Evolutionary conservation across 176 grass and related monocot species (phyloP).

Genomic region (Chrysopogon serrulatus): DNA sequence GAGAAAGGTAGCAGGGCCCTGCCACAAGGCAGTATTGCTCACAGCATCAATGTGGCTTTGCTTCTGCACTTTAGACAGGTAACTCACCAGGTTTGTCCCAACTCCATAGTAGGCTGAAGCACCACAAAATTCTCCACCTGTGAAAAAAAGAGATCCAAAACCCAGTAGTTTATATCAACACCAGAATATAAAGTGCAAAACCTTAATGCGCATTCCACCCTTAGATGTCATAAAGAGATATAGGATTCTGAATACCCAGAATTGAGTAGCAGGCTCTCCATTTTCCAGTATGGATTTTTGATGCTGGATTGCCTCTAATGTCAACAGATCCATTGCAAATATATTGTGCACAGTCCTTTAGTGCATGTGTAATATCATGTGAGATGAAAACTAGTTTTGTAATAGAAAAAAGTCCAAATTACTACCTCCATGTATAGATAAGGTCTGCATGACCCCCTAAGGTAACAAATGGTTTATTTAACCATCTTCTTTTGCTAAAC

Average conservation of each 20-base stretch:
- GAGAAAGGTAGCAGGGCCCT: slow-evolving; percentile 46
- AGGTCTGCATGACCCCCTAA: no score
- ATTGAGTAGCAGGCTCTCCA: slow-evolving; percentile 37
- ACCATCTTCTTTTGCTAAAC: no score
- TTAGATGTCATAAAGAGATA: no score
- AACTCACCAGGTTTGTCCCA: slow-evolving; percentile 55
- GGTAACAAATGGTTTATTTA: no score
- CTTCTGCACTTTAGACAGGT: slow-evolving; percentile 46
- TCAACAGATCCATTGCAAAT: slow-evolving; percentile 4
- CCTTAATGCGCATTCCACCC: no score
- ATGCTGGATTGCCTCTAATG: background rate
- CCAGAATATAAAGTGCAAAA: no score
- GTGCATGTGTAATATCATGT: no score
- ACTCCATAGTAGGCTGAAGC: slow-evolving; percentile 55
- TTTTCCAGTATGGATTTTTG: background rate
- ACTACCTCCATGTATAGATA: no score
- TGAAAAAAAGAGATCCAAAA: background rate
- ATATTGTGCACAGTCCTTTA: background rate
- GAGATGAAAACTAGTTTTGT: no score
- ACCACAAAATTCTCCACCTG: slow-evolving; percentile 51
- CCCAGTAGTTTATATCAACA: background rate
- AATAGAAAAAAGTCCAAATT: no score
- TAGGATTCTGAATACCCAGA: no score
- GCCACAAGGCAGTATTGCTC: slow-evolving; percentile 45
- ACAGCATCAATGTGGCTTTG: slow-evolving; percentile 46